Percentiles rank a stretch among this genome's conserved stretches.
Conservation (phyloP, 495 filamentous ascomycete species). For the Talaromyces wortmannii region DNA sequence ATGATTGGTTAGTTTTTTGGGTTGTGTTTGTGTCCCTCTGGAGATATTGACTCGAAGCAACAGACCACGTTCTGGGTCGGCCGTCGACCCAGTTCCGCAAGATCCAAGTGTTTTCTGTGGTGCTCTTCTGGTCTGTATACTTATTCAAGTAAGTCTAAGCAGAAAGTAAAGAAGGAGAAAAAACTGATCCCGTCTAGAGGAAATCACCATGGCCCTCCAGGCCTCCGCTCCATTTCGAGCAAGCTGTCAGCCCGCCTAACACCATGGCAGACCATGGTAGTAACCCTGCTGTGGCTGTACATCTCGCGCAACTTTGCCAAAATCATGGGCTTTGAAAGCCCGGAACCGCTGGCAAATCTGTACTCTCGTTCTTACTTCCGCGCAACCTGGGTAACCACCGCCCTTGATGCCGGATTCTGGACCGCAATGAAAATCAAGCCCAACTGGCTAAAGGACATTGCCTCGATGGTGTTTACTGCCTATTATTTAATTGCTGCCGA, state of each 20-base stretch:
- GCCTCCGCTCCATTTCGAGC: slow-evolving; percentile 64
- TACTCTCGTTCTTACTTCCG: slow-evolving; percentile 94
- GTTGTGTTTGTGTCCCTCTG: too few species aligned
- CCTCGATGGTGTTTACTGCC: slow-evolving; percentile 70
- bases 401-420: slow-evolving; percentile 95
- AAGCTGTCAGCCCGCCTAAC: slow-evolving; percentile 64
- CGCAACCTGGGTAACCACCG: slow-evolving; percentile 95
- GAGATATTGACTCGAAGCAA: too few species aligned
- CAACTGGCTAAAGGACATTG: slow-evolving; percentile 76
- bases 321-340: slow-evolving; percentile 82
- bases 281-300: slow-evolving; percentile 89
- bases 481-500: slow-evolving; percentile 94
- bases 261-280: slow-evolving; percentile 80
- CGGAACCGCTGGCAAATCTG: slow-evolving; percentile 89
- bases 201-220: slow-evolving; percentile 79
- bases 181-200: slow-evolving; percentile 42
- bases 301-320: slow-evolving; percentile 87
- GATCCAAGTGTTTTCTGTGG: slow-evolving; percentile 84
- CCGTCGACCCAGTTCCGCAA: slow-evolving; percentile 88
- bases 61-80: slow-evolving; percentile 87
- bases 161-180: not conserved
- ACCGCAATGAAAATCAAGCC: slow-evolving; percentile 86
- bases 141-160: slow-evolving; percentile 61
- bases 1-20: slow-evolving; percentile 4
- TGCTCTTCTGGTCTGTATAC: slow-evolving; percentile 87